Conservation (phyloP, 2,329 filamentous ascomycete genomes). For the Diplodia intermedia region DNA sequence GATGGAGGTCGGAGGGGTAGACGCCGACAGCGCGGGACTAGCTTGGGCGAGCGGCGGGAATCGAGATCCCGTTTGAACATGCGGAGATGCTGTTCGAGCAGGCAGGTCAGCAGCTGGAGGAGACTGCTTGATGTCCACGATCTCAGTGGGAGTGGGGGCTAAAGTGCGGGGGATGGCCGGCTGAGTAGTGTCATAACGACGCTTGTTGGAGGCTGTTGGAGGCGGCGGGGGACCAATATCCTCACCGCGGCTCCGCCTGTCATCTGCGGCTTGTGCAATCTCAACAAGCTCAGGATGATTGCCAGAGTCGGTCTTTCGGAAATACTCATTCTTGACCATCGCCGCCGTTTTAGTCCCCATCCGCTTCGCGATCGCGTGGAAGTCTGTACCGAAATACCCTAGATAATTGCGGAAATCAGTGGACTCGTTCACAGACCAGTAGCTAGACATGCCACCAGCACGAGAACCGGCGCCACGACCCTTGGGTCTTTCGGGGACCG, state of each 20-base stretch:
- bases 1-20: constrained; percentile 22
- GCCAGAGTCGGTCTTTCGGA: constrained; percentile 54
- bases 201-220: constrained; percentile 56
- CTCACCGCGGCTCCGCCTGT: constrained; percentile 52
- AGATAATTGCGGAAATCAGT: constrained; percentile 77
- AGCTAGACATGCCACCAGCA: constrained; percentile 71
- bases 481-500: constrained; percentile 27
- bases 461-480: constrained; percentile 18
- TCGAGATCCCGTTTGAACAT: constrained; percentile 38
- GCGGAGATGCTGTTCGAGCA: constrained; percentile 50
- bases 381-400: constrained; percentile 79
- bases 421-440: constrained; percentile 85
- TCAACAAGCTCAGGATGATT: constrained; percentile 51
- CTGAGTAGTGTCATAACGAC: constrained; percentile 55
- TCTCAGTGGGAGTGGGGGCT: constrained; percentile 54
- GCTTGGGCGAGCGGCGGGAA: constrained; percentile 46
- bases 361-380: constrained; percentile 74
- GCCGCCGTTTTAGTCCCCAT: constrained; percentile 85
- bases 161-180: constrained; percentile 49
- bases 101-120: constrained; percentile 39
- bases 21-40: constrained; percentile 35
- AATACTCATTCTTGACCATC: constrained; percentile 70
- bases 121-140: constrained; percentile 50
- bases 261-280: constrained; percentile 52
- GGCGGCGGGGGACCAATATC: constrained; percentile 56